phyloP scores from a whole-genome alignment of 768 basidiomycete species.

The Suillus decipiens region DNA sequence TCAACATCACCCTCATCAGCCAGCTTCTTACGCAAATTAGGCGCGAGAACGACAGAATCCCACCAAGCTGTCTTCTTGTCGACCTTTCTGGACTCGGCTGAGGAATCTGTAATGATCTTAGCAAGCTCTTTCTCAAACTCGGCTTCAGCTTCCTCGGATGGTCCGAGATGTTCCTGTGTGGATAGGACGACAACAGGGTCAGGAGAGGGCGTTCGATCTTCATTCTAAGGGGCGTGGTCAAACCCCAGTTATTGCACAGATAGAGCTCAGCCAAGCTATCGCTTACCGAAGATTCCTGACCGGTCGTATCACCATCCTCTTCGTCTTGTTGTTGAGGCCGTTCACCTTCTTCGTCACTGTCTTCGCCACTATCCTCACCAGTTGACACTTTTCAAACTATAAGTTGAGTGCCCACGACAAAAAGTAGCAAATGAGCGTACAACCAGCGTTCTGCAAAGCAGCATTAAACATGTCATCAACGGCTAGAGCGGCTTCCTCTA shows the following conservation, averaged over 20 bases:
- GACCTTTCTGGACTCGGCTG: conserved; percentile 78
- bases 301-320: conserved; percentile 57
- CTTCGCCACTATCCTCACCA: conserved; percentile 48
- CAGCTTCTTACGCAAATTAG: conserved; percentile 65
- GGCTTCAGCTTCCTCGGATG: conserved; percentile 85
- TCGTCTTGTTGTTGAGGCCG: conserved; percentile 55
- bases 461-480: conserved; percentile 88
- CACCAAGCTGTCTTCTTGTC: conserved; percentile 91
- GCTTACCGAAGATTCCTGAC: conserved; percentile 57
- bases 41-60: conserved; percentile 82
- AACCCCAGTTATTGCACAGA: conserved; percentile 2
- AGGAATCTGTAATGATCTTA: conserved; percentile 89
- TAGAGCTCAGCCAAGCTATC: conserved; percentile 9
- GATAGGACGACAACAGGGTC: conserved; percentile 78
- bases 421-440: conserved; percentile 37
- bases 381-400: conserved; percentile 30
- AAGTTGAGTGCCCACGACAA: conserved; percentile 10
- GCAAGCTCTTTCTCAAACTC: conserved; percentile 96
- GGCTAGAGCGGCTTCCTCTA: conserved; percentile 83
- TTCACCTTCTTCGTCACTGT: conserved; percentile 50
- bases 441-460: conserved; percentile 59
- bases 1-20: conserved; percentile 60
- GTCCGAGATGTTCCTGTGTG: conserved; percentile 73
- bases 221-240: conserved; percentile 34
- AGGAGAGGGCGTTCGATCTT: conserved; percentile 78